These are phyloP conservation scores for Paramecium sexaurelia DNA, from an alignment of 73 alveolate genomes.

Conservation along the genomic window DNA sequence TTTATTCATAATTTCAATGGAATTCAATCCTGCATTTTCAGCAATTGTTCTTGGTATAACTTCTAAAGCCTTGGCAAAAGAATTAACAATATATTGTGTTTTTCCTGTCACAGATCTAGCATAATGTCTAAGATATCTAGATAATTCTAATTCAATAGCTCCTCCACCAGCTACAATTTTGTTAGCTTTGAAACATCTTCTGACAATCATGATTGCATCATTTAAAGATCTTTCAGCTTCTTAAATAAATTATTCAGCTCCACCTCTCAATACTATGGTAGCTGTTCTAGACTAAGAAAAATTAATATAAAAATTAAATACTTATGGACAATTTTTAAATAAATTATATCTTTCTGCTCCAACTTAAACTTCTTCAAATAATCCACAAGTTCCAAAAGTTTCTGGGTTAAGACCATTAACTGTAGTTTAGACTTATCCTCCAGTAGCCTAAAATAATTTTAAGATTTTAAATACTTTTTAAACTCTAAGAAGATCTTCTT, in stretches of 20 bases:
- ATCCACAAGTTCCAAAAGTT: conserved; percentile 95
- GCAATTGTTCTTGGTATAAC: conserved; percentile 97
- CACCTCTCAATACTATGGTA: conserved; percentile 97
- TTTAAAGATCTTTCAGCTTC: conserved; percentile 98
- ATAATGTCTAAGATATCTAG: conserved; percentile 90
- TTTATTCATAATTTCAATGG: conserved; percentile 86
- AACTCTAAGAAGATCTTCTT: conserved; percentile 94
- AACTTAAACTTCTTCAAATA: conserved; percentile 94
- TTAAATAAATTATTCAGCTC: conserved; percentile 97
- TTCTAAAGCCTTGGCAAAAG: conserved; percentile 96
- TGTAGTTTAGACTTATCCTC: conserved; percentile 93
- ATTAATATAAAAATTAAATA: neutral
- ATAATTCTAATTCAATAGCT: conserved; percentile 94
- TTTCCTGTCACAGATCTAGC: conserved; percentile 86
- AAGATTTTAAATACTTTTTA: conserved; percentile 53
- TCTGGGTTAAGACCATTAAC: conserved; percentile 84
- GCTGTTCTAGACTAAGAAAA: conserved; percentile 84
- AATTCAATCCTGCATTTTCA: conserved; percentile 91
- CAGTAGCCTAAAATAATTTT: conserved; percentile 81
- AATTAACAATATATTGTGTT: conserved; percentile 87
- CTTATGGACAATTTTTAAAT: conserved; percentile 80
- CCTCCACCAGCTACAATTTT: conserved; percentile 93
- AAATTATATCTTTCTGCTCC: conserved; percentile 95
- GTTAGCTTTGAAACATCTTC: conserved; percentile 89
- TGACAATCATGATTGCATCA: conserved; percentile 95